Base-by-base conservation (phyloP, 345 rosid species). In the Aethionema arabicum region DNA sequence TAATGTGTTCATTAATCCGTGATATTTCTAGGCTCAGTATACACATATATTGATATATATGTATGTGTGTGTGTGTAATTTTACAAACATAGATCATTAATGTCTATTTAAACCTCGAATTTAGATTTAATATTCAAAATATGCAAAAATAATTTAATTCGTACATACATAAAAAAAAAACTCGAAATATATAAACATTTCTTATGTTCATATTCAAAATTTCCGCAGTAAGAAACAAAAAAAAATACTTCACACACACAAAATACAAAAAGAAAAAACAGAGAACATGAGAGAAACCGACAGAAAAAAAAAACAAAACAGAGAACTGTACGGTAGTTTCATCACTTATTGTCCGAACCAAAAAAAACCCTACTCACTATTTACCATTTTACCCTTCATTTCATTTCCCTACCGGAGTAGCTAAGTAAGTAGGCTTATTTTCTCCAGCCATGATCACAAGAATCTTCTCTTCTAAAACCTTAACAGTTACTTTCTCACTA, bases 381-480 rank as follows among this genome's bases (percentile, higher is more conserved):
- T 71, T 32, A 43, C 70, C 44, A 30, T 37, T 65, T 38, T 44
- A 61, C 61, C 61, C 66, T 45, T 59, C 62, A 21, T 51, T 30
- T 50, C 0, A 31, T 15, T n/a, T 43, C 59, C 12, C 15, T 58
- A 83, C 70, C n/a, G 88, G 91, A 6, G 95, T 87, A 10, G 95
- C 95, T 56, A 87, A 74, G 59, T 64, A 85, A 32, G 88, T 87
- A 0, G 95, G 95, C 11, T 75, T 83, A 48, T 65, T 71, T 3
- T 87, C 69, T 8, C 95, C 95, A 11, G 95, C 91, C 91, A 87
- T 85, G 65, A 87, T 83, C 32, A 87, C 95, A 56, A 81, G 64
- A 54, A 87, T 46, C 77, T 81, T 82, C 75, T 87, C 91, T 15
- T 83, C 95, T 14, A 52, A 80, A 13, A 66, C 71, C 5, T 49